Evolutionary conservation across 371 early-diverging fungal genomes (phyloP), one percentile per base, ranked within the genome.

Genomic region (Mortierella sp.): DNA sequence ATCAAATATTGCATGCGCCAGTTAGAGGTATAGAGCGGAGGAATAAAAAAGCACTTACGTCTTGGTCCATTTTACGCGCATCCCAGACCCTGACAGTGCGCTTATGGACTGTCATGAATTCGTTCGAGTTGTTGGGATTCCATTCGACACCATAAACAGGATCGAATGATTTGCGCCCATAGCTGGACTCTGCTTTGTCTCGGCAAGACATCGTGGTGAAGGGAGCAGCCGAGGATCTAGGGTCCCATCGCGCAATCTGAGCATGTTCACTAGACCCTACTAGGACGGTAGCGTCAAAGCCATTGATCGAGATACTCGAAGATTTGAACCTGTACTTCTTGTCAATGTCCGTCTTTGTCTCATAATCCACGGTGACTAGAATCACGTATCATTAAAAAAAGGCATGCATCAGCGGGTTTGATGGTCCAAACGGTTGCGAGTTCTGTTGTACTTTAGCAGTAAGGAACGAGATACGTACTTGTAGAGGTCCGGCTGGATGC

Each of bases 221-320:
- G 4, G 4, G 37, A 7, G 37, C 37, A 34, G 37, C 7, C 1
- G 71, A 60, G 0, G 72, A 57, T 4, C 72, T 52, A 8, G 57
- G 41, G 26, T 75, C 76, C 64, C 69, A 75, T 12, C 50, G 60
- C 6, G 69, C 70, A n/a, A 69, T 50, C 9, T 69, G 76, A 0
- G 65, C 60, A 28, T 52, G 49, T 14, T 55, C 57, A 17, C 31
- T 37, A 5, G 76, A 75, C 26, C 60, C 64, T 6, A 60, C 60
- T 9, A 75, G 54, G 2, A 75, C 55, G 2, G 62, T 61, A 4
- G 57, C 49, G 7, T 73, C 73, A 19, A 30, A 44, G 2, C 34
- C 46, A 44, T 67, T 61, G 31, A 66, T 48, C 1, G 73, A 61
- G 14, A 73, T 62, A 21, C 58, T 50, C 24, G 62, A 49, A 1